Evolutionary conservation across 2,329 filamentous ascomycete genomes (phyloP), one percentile per base, ranked within the genome.

Genomic region (Neonectria ditissima): DNA sequence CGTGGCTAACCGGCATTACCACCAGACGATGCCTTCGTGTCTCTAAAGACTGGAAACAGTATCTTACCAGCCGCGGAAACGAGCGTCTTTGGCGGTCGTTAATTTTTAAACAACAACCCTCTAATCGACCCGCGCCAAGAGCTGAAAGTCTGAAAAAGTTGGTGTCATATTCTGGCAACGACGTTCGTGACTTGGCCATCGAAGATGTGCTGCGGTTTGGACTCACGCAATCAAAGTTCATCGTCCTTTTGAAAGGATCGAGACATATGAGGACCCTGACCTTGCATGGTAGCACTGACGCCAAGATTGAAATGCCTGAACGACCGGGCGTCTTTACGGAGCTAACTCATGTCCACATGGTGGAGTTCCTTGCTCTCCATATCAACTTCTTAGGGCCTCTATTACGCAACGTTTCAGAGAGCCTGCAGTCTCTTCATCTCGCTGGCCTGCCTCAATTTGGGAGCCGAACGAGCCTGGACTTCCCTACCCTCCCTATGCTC

Each of bases 61-160:
- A 70, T n/a, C 67, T 80, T 11, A 71, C 69, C 9, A 69, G 71
- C n/a, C 69, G 60, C 16, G 74, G 72, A 20, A 75, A 75, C 53
- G 66, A 69, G 34, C 65, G 65, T 6, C 63, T 80, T 5, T 80
- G 78, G 78, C 72, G 72, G 37, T 59, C 63, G n/a, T 66, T 80
- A 55, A 44, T 69, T 7, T 79, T 80, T 45, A 68, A 65, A 2
- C 69, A 64, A 30, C 66, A 69, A 32, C 61, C 66, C 14, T 44
- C 62, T 3, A 60, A 68, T 7, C 63, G 69, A 41, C 66, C 67
- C 32, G 69, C 72, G 20, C 75, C 75, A 11, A 68, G 67, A 8
- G 63, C 65, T 4, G 66, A 67, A 2, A 66, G 66, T 20, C 53
- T 80, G 6, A 72, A 57, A 55, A 76, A 74, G 43, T 66, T 80